A percentile compares a stretch with the other conserved stretches of the same genome.
Conservation (phyloP, 1,284 basidiomycete species). For the Rhizoctonia solani region DNA sequence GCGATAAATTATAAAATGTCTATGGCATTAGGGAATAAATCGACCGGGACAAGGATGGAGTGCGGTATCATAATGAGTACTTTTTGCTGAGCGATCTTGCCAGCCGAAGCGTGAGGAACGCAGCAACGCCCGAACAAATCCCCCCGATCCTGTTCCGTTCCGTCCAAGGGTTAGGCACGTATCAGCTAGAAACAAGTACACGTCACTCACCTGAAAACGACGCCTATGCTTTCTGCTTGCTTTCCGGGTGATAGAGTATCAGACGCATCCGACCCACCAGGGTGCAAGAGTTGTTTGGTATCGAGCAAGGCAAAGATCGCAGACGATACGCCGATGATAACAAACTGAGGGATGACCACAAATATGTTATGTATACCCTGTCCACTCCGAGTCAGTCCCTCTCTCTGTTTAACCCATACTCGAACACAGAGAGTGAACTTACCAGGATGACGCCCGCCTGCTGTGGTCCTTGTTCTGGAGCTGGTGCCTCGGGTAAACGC, state of each 20-base stretch:
- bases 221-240: conserved; percentile 27
- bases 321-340: conserved; percentile 52
- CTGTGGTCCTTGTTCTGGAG: conserved; percentile 40
- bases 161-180: not conserved
- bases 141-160: conserved; percentile 18
- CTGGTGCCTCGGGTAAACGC: not conserved
- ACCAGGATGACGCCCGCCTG: conserved; percentile 89
- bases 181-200: too few species aligned
- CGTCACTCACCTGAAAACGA: conserved; percentile 27
- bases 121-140: conserved; percentile 25
- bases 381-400: not conserved
- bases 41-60: too few species aligned
- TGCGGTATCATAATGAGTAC: conserved; percentile 25
- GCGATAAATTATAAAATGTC: too few species aligned
- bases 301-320: conserved; percentile 64
- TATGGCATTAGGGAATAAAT: too few species aligned
- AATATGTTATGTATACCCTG: conserved; percentile 92
- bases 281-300: conserved; percentile 22
- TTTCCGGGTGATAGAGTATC: conserved; percentile 23
- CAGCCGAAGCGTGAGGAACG: conserved; percentile 14
- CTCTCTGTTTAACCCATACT: not conserved
- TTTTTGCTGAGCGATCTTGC: conserved; percentile 30
- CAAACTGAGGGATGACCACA: conserved; percentile 68
- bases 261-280: not conserved
- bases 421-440: conserved; percentile 43